Percentiles rank a stretch among this genome's conserved stretches.
These are phyloP conservation scores for Phalaenopsis hybrid DNA, from an alignment of 116 monocot species.

Conservation along the genomic window DNA sequence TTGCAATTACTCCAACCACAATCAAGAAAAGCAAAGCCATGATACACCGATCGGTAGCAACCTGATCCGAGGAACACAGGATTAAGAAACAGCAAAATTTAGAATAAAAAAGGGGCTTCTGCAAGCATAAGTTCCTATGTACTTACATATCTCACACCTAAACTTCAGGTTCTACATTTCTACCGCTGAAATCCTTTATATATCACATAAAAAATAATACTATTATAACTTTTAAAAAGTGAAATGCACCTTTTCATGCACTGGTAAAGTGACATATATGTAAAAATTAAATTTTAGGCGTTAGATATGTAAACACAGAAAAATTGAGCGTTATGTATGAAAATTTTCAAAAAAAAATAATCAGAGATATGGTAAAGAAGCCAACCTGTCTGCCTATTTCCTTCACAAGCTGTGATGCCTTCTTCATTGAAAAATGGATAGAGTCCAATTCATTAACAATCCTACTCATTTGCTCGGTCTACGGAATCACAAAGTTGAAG, in stretches of 20 bases:
- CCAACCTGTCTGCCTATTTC: constrained; percentile 84
- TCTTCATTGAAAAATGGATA: constrained; percentile 92
- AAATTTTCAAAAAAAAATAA: neutral
- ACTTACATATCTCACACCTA: too few species aligned
- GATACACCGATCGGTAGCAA: constrained; percentile 88
- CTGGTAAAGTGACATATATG: too few species aligned
- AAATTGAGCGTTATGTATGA: too few species aligned
- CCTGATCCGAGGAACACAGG: constrained; percentile 22
- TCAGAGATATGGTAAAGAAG: neutral
- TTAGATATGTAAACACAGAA: too few species aligned
- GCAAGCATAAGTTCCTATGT: too few species aligned
- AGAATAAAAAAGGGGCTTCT: neutral
- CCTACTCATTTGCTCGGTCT: constrained; percentile 99
- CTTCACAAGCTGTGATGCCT: constrained; percentile 82
- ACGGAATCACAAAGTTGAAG: neutral
- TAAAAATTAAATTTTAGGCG: too few species aligned
- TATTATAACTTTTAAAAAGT: too few species aligned
- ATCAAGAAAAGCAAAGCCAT: constrained; percentile 84
- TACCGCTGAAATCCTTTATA: too few species aligned
- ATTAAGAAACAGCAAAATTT: constrained; percentile 1
- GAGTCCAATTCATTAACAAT: constrained; percentile 92
- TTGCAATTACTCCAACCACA: constrained; percentile 65
- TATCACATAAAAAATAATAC: too few species aligned
- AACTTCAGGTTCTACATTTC: too few species aligned
- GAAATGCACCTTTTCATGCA: too few species aligned